Evolutionary conservation across 768 basidiomycete species (phyloP).

Genomic region (Naematelia aurantialba): DNA sequence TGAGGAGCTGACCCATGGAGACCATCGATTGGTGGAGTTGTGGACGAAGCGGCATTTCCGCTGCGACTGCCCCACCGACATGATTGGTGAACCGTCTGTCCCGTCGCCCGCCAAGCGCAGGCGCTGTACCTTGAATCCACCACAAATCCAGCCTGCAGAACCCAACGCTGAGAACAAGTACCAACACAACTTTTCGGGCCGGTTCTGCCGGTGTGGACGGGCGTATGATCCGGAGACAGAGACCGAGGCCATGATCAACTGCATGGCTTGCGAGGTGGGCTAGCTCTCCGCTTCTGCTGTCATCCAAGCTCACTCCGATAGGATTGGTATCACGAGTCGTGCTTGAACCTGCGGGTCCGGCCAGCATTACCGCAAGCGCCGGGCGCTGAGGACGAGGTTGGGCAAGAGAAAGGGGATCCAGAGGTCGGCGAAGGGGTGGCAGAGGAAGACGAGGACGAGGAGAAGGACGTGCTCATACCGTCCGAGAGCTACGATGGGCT

Average conservation of each 20-base stretch:
- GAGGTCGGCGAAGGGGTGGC: neutral
- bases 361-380: neutral
- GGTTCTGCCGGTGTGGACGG: constrained; percentile 48
- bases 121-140: constrained; percentile 31
- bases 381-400: neutral
- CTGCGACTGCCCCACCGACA: constrained; percentile 47
- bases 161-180: constrained; percentile 41
- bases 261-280: constrained; percentile 48
- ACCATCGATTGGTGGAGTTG: constrained; percentile 47
- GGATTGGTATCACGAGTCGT: constrained; percentile 50
- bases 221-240: constrained; percentile 47
- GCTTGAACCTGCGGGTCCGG: constrained; percentile 30
- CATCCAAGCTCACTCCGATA: constrained; percentile 2
- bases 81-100: constrained; percentile 1
- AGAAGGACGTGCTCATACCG: constrained; percentile 33
- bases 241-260: constrained; percentile 45
- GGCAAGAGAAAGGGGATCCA: neutral
- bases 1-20: constrained; percentile 18
- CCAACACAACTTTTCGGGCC: constrained; percentile 35
- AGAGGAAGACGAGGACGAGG: constrained; percentile 40
- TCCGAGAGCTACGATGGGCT: constrained; percentile 43
- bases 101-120: constrained; percentile 13
- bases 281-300: neutral
- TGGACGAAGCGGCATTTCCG: constrained; percentile 42
- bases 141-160: constrained; percentile 27